Evolutionary conservation across 352 stramenopile species (phyloP).

Genomic region (Globisporangium abappressorium): DNA sequence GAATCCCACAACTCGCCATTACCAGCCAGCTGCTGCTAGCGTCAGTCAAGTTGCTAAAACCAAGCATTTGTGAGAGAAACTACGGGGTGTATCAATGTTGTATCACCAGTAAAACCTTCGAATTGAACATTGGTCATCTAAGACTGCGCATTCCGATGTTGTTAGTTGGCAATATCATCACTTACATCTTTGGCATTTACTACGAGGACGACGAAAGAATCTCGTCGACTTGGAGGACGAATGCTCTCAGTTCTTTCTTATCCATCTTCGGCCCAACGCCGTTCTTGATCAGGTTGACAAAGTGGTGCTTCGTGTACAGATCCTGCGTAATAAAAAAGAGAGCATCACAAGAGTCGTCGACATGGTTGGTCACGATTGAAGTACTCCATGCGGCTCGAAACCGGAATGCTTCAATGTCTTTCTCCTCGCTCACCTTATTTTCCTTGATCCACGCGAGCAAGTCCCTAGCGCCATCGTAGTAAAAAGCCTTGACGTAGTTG

Average conservation of each 20-base stretch:
- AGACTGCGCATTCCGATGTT: not conserved
- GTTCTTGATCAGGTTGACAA: slow-evolving; percentile 68
- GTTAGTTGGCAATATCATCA: not conserved
- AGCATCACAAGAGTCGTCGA: not conserved
- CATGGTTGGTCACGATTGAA: not conserved
- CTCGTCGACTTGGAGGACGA: slow-evolving; percentile 62
- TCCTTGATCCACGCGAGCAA: slow-evolving; percentile 77
- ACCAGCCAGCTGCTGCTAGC: not conserved
- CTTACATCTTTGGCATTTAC: not conserved
- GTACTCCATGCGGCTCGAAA: not conserved
- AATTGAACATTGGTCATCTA: not conserved
- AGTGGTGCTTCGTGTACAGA: slow-evolving; percentile 52
- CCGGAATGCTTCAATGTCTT: not conserved
- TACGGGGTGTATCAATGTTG: not conserved
- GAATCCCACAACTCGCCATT: not conserved
- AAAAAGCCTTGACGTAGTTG: slow-evolving; percentile 90
- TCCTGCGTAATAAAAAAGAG: slow-evolving; percentile 23
- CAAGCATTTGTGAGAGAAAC: slow-evolving; percentile 7
- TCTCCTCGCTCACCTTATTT: slow-evolving; percentile 49
- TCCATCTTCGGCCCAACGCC: slow-evolving; percentile 54
- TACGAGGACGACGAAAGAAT: slow-evolving; percentile 26
- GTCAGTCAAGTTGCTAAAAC: not conserved
- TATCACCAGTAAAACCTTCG: not conserved
- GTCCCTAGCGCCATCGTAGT: slow-evolving; percentile 73
- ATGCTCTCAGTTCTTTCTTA: slow-evolving; percentile 49